Evolutionary conservation across 768 basidiomycete genomes (phyloP), one percentile per base, ranked within the genome.

Genomic region (Termitomyces sp.): DNA sequence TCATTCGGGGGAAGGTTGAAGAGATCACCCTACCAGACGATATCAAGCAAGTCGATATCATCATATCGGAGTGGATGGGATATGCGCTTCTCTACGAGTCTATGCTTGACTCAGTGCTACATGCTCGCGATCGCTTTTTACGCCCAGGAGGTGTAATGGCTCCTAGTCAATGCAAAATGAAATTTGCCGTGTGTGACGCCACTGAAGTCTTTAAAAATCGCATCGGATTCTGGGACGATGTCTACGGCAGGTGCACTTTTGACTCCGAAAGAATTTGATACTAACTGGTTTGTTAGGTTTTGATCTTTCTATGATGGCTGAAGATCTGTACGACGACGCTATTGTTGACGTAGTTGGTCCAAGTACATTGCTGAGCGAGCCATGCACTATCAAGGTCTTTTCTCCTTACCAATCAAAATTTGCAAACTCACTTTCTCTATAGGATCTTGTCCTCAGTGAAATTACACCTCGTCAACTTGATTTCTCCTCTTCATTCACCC

Each of bases 11-110:
- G 28, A 97, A 96, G 70, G 83, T 98, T 26, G 96, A 99, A 72
- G 86, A 94, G 22, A 87, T 98, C 57, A 70, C 64, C 7, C 76
- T 98, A 1, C 93, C 92, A 2, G 85, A 87, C 52, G 83, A 73
- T 53, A 74, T 88, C 50, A 75, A 81, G 10, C 77, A 91, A 53
- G 96, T 98, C 24, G 96, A 99, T 69, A 83, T 99, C 58, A 94
- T 99, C 70, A 77, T 98, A 52, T 95, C 93, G 4, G 96, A 99
- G 72, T 98, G 96, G 96, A 98, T 98, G 96, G 94, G 87, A 16
- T 93, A 92, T 66, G 88, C 87, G 1, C 76, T 93, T 24, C 80
- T 98, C 22, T 98, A 98, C 71, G 96, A 99, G 72, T 92, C 90
- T 44, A 98, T 99, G 96, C 82, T 98, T 35, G 96, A 98, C 70